phyloP scores from a whole-genome alignment of 129 eudicot species.

The Tanacetum coccineum region DNA sequence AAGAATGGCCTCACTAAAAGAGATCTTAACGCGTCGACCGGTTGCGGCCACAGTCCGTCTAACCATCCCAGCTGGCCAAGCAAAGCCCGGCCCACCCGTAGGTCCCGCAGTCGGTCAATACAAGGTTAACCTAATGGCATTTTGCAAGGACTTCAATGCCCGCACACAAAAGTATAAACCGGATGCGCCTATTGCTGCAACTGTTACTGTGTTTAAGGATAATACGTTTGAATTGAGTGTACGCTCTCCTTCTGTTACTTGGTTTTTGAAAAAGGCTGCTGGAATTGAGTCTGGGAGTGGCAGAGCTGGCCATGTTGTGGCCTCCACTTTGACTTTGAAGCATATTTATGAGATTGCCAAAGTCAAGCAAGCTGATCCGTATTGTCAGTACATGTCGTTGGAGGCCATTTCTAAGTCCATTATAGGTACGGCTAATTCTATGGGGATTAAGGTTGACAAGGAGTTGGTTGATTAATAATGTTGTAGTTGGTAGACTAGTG shows the following conservation, averaged over 20 bases:
- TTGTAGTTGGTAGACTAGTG: slow-evolving; percentile 15
- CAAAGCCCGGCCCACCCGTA: slow-evolving; percentile 73
- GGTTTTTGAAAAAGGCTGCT: slow-evolving; percentile 84
- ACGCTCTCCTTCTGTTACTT: slow-evolving; percentile 66
- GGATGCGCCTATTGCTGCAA: slow-evolving; percentile 72
- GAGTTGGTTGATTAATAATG: slow-evolving; percentile 45
- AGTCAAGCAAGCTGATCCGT: slow-evolving; percentile 74
- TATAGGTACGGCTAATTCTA: slow-evolving; percentile 76
- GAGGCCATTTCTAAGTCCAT: slow-evolving; percentile 68
- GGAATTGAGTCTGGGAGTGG: slow-evolving; percentile 66
- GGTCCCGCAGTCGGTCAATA: slow-evolving; percentile 86
- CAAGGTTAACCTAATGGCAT: slow-evolving; percentile 79
- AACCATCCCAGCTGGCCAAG: slow-evolving; percentile 77
- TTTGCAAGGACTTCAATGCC: slow-evolving; percentile 89
- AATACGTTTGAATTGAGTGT: slow-evolving; percentile 70
- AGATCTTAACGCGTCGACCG: slow-evolving; percentile 62
- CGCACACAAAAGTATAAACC: slow-evolving; percentile 79
- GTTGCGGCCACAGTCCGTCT: slow-evolving; percentile 79
- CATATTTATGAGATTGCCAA: slow-evolving; percentile 81
- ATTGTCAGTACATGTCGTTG: slow-evolving; percentile 59
- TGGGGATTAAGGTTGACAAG: slow-evolving; percentile 74
- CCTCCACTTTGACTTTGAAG: slow-evolving; percentile 61
- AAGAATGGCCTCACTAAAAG: slow-evolving; percentile 63
- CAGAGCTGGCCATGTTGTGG: slow-evolving; percentile 59
- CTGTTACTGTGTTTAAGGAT: slow-evolving; percentile 66